These are phyloP conservation scores for Ceratorhiza oryzae-sativae DNA, from an alignment of 1,284 basidiomycete genomes.

Conservation along the genomic window DNA sequence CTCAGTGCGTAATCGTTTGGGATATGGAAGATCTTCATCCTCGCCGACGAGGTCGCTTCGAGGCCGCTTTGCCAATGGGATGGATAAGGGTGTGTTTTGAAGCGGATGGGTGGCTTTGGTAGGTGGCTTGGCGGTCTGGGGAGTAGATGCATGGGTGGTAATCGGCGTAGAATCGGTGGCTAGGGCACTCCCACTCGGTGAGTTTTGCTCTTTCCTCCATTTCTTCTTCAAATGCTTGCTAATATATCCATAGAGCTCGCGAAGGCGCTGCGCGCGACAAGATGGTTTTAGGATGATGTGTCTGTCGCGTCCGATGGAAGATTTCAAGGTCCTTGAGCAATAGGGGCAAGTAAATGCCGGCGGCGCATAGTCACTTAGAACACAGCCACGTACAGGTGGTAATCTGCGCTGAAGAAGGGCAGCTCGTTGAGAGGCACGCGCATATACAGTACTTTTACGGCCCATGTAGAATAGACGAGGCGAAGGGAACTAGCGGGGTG, in stretches of 20 bases:
- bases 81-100: not conserved
- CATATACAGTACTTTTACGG: not conserved
- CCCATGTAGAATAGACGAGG: not conserved
- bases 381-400: not conserved
- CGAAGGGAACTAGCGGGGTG: no score
- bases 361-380: not conserved
- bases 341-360: slow-evolving; percentile 1
- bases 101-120: not conserved
- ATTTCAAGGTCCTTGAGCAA: not conserved
- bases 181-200: not conserved
- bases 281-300: not conserved
- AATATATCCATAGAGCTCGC: slow-evolving; percentile 1
- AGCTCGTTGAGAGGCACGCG: not conserved
- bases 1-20: not conserved
- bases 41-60: not conserved
- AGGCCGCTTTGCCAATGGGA: not conserved
- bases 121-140: not conserved
- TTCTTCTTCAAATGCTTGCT: not conserved
- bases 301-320: not conserved
- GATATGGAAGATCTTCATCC: not conserved
- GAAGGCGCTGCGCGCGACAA: not conserved
- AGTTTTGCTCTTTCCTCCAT: not conserved
- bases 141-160: not conserved
- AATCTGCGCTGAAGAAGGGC: not conserved
- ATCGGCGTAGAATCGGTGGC: not conserved